These are phyloP conservation scores for Spongospora subterranea DNA, from an alignment of 208 protist species.

Conservation along the genomic window DNA sequence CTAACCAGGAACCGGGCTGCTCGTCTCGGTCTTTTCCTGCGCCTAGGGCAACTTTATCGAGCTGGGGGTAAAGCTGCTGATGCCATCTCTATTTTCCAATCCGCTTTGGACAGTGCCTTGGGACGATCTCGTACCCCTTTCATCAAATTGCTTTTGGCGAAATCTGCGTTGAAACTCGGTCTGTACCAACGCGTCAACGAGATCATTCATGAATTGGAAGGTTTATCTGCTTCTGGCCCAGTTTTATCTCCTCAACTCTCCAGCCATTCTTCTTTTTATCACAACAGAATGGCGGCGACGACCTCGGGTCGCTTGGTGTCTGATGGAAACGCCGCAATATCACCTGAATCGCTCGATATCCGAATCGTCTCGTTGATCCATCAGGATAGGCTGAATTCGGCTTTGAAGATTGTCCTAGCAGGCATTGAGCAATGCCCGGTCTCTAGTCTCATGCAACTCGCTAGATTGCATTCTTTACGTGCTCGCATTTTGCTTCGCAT, in stretches of 20 bases:
- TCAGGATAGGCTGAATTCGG: neutral
- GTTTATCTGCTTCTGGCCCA: neutral
- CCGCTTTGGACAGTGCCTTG: neutral
- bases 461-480: constrained; percentile 10
- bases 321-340: neutral
- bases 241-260: no score
- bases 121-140: neutral
- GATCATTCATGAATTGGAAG: neutral
- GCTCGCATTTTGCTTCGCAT: neutral
- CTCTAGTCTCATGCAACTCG: constrained; percentile 24
- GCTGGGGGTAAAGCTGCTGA: neutral
- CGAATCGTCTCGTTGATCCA: neutral
- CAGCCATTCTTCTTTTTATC: no score
- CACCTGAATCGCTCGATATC: constrained; percentile 36
- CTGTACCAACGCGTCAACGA: neutral
- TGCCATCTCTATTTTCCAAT: neutral
- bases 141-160: constrained; percentile 1
- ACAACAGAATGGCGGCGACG: no score
- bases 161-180: neutral
- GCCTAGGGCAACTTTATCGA: constrained; percentile 25
- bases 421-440: neutral
- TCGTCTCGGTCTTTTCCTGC: constrained; percentile 22
- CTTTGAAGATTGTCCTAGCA: neutral
- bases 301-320: no score
- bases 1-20: neutral